Percentiles rank a stretch among this genome's conserved stretches.
These are phyloP conservation scores for Vaccinium corymbosum DNA, from an alignment of 148 eudicot genomes.

Conservation along the genomic window DNA sequence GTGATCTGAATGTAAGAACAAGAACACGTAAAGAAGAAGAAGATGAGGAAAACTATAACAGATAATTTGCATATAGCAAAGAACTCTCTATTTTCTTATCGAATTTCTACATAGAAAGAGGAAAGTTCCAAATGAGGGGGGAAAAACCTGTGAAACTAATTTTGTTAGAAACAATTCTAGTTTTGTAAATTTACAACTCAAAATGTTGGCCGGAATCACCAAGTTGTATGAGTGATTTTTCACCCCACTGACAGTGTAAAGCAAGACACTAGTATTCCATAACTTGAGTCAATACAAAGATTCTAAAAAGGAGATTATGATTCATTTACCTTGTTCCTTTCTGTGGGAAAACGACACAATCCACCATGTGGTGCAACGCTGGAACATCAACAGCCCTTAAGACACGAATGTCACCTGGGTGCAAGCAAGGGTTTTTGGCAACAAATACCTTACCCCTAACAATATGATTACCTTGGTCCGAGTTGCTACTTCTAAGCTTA, in stretches of 20 bases:
- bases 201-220: background rate
- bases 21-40: background rate
- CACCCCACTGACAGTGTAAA: background rate
- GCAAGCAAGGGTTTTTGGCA: slow-evolving; percentile 28
- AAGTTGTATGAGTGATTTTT: background rate
- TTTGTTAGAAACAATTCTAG: background rate
- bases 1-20: background rate
- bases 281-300: background rate
- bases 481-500: slow-evolving; percentile 4
- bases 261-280: background rate
- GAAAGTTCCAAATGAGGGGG: background rate
- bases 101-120: background rate
- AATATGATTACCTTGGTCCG: slow-evolving; percentile 1
- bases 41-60: background rate
- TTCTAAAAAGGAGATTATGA: background rate
- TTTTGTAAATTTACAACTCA: background rate
- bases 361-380: slow-evolving; percentile 27
- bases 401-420: slow-evolving; percentile 24
- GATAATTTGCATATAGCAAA: background rate
- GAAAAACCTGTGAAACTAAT: too few relatives aligned
- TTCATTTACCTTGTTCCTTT: slow-evolving; percentile 21
- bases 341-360: slow-evolving; percentile 27
- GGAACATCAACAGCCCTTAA: slow-evolving; percentile 20
- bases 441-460: slow-evolving; percentile 21
- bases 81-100: background rate